These are phyloP conservation scores for Microdochium bolleyi DNA, from an alignment of 2,329 filamentous ascomycete genomes.

Conservation along the genomic window DNA sequence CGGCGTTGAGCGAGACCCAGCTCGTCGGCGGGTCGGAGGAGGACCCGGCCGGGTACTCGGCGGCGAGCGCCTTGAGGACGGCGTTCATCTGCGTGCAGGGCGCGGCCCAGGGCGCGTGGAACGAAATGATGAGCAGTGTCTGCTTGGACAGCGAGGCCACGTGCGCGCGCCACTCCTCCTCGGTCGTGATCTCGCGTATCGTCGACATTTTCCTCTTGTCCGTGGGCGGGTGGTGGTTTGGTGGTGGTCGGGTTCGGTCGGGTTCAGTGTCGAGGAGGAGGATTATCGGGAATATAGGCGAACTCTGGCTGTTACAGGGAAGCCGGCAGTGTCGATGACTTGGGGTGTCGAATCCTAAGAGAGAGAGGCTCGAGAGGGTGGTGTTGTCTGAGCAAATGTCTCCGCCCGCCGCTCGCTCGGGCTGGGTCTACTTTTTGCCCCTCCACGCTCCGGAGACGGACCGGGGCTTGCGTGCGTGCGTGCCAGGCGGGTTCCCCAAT, in stretches of 20 bases:
- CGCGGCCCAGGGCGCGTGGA: constrained; percentile 94
- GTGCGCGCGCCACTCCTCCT: constrained; percentile 65
- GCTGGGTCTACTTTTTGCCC: background rate
- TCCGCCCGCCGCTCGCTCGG: no score
- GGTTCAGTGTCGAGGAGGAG: background rate
- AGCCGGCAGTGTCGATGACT: no score
- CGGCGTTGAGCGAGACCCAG: constrained; percentile 89
- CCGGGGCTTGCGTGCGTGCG: background rate
- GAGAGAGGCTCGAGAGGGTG: no score
- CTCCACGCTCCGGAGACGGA: background rate
- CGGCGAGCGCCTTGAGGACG: constrained; percentile 77
- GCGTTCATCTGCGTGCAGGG: constrained; percentile 92
- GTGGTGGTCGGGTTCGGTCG: background rate
- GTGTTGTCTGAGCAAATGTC: no score
- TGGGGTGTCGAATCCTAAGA: no score
- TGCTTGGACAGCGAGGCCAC: constrained; percentile 58
- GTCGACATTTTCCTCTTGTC: constrained; percentile 52
- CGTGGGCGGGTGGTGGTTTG: background rate
- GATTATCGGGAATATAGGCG: background rate
- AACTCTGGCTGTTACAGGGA: no score
- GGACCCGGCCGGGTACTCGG: constrained; percentile 60
- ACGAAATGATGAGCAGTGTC: constrained; percentile 78
- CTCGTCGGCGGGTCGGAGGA: constrained; percentile 58
- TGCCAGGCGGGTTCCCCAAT: background rate
- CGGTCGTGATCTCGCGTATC: constrained; percentile 68